phyloP scores from a whole-genome alignment of 2,329 filamentous ascomycete species.

The Dothistroma pini region DNA sequence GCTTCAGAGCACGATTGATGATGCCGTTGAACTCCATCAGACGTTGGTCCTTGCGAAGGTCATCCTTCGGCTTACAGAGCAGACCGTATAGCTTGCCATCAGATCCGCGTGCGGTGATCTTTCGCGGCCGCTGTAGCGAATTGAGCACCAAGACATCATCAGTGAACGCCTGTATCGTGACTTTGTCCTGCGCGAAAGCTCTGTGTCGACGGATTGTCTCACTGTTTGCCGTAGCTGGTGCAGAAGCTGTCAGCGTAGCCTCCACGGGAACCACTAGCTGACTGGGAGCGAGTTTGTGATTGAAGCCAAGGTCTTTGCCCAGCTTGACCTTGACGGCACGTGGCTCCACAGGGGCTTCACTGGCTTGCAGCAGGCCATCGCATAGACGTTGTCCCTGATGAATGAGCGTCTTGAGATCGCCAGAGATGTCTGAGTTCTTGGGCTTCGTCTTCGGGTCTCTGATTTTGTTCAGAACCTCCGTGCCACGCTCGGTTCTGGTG shows the following conservation, averaged over 20 bases:
- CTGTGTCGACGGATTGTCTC: slow-evolving; percentile 67
- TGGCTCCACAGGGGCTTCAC: slow-evolving; percentile 71
- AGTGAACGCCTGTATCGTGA: slow-evolving; percentile 74
- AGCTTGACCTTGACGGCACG: slow-evolving; percentile 72
- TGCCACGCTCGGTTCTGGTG: slow-evolving; percentile 60
- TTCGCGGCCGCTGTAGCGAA: slow-evolving; percentile 87
- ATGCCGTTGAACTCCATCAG: slow-evolving; percentile 99
- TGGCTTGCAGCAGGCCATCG: slow-evolving; percentile 74
- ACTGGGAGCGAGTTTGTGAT: slow-evolving; percentile 75
- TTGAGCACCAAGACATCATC: slow-evolving; percentile 88
- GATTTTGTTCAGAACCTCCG: slow-evolving; percentile 33
- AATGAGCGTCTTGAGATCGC: slow-evolving; percentile 69
- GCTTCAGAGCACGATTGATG: slow-evolving; percentile 92
- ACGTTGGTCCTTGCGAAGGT: slow-evolving; percentile 93
- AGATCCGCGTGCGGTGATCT: slow-evolving; percentile 80
- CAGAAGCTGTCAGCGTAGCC: slow-evolving; percentile 72
- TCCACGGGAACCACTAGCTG: slow-evolving; percentile 87
- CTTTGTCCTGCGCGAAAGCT: slow-evolving; percentile 80
- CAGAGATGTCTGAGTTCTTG: slow-evolving; percentile 50
- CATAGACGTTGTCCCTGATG: slow-evolving; percentile 77
- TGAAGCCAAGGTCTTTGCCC: slow-evolving; percentile 74
- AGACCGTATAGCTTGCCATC: slow-evolving; percentile 87
- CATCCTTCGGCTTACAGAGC: slow-evolving; percentile 96
- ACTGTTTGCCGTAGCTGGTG: slow-evolving; percentile 69
- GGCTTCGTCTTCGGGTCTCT: slow-evolving; percentile 54